phyloP scores from a whole-genome alignment of 2,329 filamentous ascomycete genomes.

The Arthrobotrys sinensis region DNA sequence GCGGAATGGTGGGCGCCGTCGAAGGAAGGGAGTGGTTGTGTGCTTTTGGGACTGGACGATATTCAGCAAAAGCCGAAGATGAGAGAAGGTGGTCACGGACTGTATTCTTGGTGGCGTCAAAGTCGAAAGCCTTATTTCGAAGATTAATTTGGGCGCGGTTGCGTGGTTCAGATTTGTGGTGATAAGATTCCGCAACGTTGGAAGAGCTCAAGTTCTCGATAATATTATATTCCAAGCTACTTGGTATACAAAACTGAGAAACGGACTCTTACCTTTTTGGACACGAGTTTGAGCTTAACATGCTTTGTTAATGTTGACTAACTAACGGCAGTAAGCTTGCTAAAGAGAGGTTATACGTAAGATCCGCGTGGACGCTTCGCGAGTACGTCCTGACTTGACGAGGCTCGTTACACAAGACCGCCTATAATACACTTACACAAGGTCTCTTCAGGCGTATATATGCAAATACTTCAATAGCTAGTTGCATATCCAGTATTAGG shows the following conservation, averaged over 20 bases:
- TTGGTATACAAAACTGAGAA: too few relatives aligned
- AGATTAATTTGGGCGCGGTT: too few relatives aligned
- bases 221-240: too few relatives aligned
- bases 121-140: too few relatives aligned
- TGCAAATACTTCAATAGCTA: too few relatives aligned
- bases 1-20: neutral
- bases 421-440: neutral
- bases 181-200: too few relatives aligned
- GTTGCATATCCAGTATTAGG: too few relatives aligned
- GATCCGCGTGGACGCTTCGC: constrained; percentile 20
- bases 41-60: constrained; percentile 34
- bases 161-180: too few relatives aligned
- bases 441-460: neutral
- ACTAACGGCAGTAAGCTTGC: neutral
- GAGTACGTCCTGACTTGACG: constrained; percentile 9
- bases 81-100: neutral
- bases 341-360: constrained; percentile 4
- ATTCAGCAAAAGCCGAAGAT: neutral
- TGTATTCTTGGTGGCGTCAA: neutral
- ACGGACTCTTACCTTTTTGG: too few relatives aligned
- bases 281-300: neutral
- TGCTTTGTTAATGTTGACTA: neutral
- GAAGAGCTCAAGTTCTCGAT: too few relatives aligned
- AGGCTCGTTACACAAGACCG: constrained; percentile 17
- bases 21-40: neutral